A percentile compares a stretch with the other conserved stretches of the same genome.
These are phyloP conservation scores for Phytophthora chlamydospora DNA, from an alignment of 352 stramenopile species.

Conservation along the genomic window DNA sequence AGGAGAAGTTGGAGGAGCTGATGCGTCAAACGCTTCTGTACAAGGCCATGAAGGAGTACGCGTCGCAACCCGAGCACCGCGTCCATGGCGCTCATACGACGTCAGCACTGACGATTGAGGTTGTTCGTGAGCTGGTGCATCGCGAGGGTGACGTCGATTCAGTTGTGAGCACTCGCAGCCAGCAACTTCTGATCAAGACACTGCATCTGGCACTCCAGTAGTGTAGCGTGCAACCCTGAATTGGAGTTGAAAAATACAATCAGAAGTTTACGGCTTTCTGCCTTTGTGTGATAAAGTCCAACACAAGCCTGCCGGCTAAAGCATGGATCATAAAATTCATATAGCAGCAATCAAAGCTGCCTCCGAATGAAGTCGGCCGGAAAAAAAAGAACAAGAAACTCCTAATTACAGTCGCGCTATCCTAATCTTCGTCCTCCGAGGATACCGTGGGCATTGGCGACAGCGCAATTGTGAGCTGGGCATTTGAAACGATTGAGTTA, in stretches of 20 bases:
- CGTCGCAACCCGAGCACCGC: slow-evolving; percentile 28
- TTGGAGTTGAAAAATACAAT: slow-evolving; percentile 23
- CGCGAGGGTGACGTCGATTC: slow-evolving; percentile 52
- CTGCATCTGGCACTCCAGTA: slow-evolving; percentile 61
- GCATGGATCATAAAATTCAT: slow-evolving; percentile 37
- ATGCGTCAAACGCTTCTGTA: slow-evolving; percentile 83
- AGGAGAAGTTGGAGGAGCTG: slow-evolving; percentile 60
- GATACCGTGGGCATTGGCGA: slow-evolving; percentile 61
- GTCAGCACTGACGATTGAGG: slow-evolving; percentile 55
- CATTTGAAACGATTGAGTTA: slow-evolving; percentile 10
- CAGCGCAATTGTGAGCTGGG: slow-evolving; percentile 67
- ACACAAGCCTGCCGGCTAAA: slow-evolving; percentile 21
- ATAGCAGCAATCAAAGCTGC: slow-evolving; percentile 31
- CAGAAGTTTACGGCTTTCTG: slow-evolving; percentile 6
- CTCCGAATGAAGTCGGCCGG: slow-evolving; percentile 34
- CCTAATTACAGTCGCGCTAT: slow-evolving; percentile 39
- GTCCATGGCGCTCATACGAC: slow-evolving; percentile 10
- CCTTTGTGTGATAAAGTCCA: slow-evolving; percentile 2
- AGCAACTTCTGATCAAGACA: slow-evolving; percentile 79
- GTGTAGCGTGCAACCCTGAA: slow-evolving; percentile 5
- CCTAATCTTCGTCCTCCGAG: slow-evolving; percentile 58
- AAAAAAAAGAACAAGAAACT: slow-evolving; percentile 37
- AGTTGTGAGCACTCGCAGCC: slow-evolving; percentile 54
- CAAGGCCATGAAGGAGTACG: slow-evolving; percentile 62
- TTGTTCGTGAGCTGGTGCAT: slow-evolving; percentile 72